Conservation (phyloP, 805 yeast species). For the Pichia manshurica region DNA sequence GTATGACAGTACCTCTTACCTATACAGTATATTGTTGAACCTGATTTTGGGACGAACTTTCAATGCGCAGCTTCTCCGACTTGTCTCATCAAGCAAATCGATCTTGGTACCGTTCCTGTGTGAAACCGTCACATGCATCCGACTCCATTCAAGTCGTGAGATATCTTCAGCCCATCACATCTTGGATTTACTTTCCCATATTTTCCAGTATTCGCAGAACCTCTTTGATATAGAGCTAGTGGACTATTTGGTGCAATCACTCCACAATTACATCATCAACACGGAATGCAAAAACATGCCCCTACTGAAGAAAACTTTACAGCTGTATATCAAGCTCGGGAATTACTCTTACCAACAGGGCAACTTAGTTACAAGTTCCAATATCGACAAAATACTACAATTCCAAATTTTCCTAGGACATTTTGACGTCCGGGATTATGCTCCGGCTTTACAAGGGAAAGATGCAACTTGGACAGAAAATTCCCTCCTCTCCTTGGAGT, state of each 20-base stretch:
- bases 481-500: constrained; percentile 4
- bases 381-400: constrained; percentile 3
- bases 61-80: too few relatives aligned
- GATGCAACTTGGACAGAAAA: constrained; percentile 4
- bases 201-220: background rate
- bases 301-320: background rate
- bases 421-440: background rate
- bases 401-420: background rate
- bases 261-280: constrained; percentile 9
- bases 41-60: too few relatives aligned
- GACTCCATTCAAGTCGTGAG: too few relatives aligned
- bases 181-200: too few relatives aligned
- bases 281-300: background rate
- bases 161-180: too few relatives aligned
- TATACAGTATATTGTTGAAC: too few relatives aligned
- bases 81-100: too few relatives aligned
- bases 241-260: background rate
- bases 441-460: background rate
- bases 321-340: background rate
- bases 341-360: background rate
- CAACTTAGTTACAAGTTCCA: constrained; percentile 1
- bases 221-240: background rate
- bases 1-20: too few relatives aligned
- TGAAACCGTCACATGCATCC: too few relatives aligned
- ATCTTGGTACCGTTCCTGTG: too few relatives aligned